Conservation (phyloP, 768 basidiomycete genomes). For the Psilocybe subaeruginosa region DNA sequence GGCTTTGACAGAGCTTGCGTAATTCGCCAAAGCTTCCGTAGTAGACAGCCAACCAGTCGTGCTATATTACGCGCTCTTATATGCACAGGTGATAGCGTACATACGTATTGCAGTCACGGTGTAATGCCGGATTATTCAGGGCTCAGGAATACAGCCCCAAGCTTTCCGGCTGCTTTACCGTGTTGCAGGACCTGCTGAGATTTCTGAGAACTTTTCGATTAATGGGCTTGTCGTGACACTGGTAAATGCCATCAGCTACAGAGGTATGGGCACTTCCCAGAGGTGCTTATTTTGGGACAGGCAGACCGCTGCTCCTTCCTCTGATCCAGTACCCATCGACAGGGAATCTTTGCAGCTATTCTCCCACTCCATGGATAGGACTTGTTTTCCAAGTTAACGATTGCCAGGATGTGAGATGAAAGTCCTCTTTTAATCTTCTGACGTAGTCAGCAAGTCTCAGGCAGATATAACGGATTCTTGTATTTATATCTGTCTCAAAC, state of each 20-base stretch:
- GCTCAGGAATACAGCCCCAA: not conserved
- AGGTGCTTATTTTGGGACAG: not conserved
- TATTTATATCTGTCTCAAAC: not conserved
- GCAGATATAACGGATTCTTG: not conserved
- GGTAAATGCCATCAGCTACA: not conserved
- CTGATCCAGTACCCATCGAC: not conserved
- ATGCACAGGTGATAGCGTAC: not conserved
- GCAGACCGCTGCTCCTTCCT: not conserved
- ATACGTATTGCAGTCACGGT: not conserved
- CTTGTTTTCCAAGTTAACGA: not conserved
- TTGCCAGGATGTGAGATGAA: not conserved
- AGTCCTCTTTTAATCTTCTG: not conserved
- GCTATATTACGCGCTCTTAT: not conserved
- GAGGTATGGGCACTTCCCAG: not conserved
- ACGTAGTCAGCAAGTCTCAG: not conserved
- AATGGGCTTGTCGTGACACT: conserved; percentile 2
- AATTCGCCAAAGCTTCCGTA: not conserved
- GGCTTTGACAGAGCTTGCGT: not conserved
- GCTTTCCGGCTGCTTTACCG: not conserved
- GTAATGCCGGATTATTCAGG: not conserved
- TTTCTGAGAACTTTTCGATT: not conserved
- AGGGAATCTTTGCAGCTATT: not conserved
- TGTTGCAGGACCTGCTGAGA: not conserved
- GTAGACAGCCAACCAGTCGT: too few relatives aligned
- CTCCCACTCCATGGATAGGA: not conserved